Evolutionary conservation across 2,329 filamentous ascomycete genomes (phyloP), one percentile per base, ranked within the genome.

Genomic region (Aspergillus ochraceus): DNA sequence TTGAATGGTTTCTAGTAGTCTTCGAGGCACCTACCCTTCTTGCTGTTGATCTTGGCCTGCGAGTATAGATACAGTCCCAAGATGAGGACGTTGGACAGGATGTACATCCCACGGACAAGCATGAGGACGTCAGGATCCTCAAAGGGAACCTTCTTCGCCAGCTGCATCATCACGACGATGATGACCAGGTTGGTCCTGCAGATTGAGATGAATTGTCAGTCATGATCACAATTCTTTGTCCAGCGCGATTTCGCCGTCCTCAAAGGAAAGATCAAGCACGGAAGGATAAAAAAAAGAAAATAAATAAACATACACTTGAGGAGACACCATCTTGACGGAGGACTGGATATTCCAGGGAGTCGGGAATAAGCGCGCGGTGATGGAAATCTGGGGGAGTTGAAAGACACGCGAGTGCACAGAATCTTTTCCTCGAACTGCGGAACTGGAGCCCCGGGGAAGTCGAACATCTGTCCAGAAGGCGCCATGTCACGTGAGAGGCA

Each of bases 101-200:
- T 69, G 77, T 90, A 90, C 64, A 88, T 76, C 45, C 77, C 83
- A 71, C 88, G 88, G 60, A 90, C 85, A 60, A 82, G 78, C 68
- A 85, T 84, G 59, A 90, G 81, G 52, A 89, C 86, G 63, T 84
- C 82, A n/a, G 87, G 92, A 74, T 98, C 89, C 30, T 98, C 94
- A 73, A 98, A 97, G 52, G 93, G 92, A 63, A 99, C 88, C 80
- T 89, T 91, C 86, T 98, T 98, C 70, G 92, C 90, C 63, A 96
- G 90, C 85, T 97, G 94, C 92, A 98, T 97, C 90, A 97, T 96
- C 76, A 91, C 90, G 70, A 97, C 87, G 82, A 96, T 93, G 88
- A 97, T 92, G 82, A 91, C 84, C 77, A 97, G 85, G 85, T 97
- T 97, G 78, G 90, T 91, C 72, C 92, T 96, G 78, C 68, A 64